Evolutionary conservation across 192 early-diverging fungal genomes (phyloP).

Genomic region (Coemansia guatemalensis): DNA sequence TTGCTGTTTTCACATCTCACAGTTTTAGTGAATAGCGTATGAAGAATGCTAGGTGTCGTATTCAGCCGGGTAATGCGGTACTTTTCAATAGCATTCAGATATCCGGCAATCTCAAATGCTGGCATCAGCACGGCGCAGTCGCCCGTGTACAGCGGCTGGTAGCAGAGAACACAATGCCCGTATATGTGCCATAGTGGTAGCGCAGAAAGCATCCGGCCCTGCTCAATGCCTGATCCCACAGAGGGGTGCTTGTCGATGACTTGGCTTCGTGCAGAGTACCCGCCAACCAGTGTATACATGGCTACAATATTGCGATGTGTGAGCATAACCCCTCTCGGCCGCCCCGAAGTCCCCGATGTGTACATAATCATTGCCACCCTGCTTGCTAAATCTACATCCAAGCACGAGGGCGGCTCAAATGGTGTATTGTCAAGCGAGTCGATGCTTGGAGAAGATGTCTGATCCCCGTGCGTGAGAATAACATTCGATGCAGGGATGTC

Average conservation of each 20-base stretch:
- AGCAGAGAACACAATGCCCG: slow-evolving; percentile 39
- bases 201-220: slow-evolving; percentile 11
- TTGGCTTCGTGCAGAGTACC: slow-evolving; percentile 10
- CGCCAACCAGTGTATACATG: slow-evolving; percentile 8
- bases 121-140: slow-evolving; percentile 27
- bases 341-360: slow-evolving; percentile 46
- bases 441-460: not conserved
- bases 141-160: slow-evolving; percentile 28
- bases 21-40: slow-evolving; percentile 11
- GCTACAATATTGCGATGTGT: slow-evolving; percentile 41
- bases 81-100: slow-evolving; percentile 25
- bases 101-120: slow-evolving; percentile 5
- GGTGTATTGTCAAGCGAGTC: not conserved
- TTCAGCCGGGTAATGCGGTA: slow-evolving; percentile 16
- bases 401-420: slow-evolving; percentile 1
- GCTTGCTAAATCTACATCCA: slow-evolving; percentile 1
- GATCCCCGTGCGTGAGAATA: slow-evolving; percentile 1
- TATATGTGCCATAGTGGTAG: slow-evolving; percentile 27
- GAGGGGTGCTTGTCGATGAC: not conserved
- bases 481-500: slow-evolving; percentile 3
- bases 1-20: not conserved
- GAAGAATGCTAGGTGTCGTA: slow-evolving; percentile 17
- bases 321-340: slow-evolving; percentile 37
- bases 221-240: not conserved
- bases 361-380: slow-evolving; percentile 31